Base-by-base conservation (phyloP, 1,284 basidiomycete species). In the Athelia psychrophila region DNA sequence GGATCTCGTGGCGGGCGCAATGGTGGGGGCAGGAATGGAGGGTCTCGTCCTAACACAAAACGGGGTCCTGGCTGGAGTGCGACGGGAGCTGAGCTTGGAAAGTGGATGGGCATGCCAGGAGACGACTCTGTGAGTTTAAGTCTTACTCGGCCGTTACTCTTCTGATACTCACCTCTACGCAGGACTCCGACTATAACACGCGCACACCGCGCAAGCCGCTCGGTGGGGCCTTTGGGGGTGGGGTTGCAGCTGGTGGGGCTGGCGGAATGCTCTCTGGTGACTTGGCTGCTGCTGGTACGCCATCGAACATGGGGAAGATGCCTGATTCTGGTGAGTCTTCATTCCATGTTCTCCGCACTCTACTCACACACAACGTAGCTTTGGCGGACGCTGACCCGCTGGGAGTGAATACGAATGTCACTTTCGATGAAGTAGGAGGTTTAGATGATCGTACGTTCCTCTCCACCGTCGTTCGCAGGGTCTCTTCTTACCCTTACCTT, bases 301-400 rank as follows among this genome's bases (percentile, higher is more conserved):
- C 88, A 4, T 89, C 84, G 3, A 91, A 92, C 59, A 72, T 93
- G 20, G 92, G 90, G 48, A 93, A 91, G 66, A 81, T 95, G 36
- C 84, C 84, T 2, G 90, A 88, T 60, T 78, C 89, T 51, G 82
- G 88, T 83, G 61, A 61, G 70, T 68, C 16, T 46, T 48, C 15
- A 38, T 46, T 33, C 16, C 16, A 30, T 35, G 24, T 52, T 49
- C 25, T 55, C 52, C 50, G 46, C 30, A 35, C 40, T 57, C 66
- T 54, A 54, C 56, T 54, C 56, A 50, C 61, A 23, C 52, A 30
- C n/a, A 6, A 18, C 20, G 9, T 42, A 83, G 93, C 84, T 44
- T 81, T 96, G n/a, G 96, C 97, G 10, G 97, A 99, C 67, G 89
- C 93, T 2, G 97, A 99, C 70, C 97, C 97, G 3, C 79, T 99